Base-by-base conservation (phyloP, 164 flowering plant species). In the Akebia trifoliata region DNA sequence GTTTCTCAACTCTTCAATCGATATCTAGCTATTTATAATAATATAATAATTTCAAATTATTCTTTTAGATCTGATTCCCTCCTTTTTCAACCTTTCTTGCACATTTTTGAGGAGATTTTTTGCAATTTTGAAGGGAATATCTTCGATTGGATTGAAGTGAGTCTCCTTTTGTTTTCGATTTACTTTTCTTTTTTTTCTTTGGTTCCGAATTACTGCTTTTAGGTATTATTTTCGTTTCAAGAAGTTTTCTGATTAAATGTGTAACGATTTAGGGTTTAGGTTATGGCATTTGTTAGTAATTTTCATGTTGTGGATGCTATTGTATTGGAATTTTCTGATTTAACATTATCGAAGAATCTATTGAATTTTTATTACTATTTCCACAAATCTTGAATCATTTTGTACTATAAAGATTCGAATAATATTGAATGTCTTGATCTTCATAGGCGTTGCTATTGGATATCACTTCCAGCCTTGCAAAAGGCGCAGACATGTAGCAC, bases 401-500 rank as follows among this genome's bases (percentile, higher is more conserved):
- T n/a, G n/a, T n/a, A n/a, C n/a, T n/a, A n/a, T n/a, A n/a, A n/a
- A n/a, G n/a, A n/a, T n/a, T n/a, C n/a, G n/a, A n/a, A n/a, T n/a
- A n/a, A n/a, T n/a, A n/a, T n/a, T n/a, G n/a, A n/a, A n/a, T n/a
- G n/a, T n/a, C n/a, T n/a, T n/a, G n/a, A n/a, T n/a, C n/a, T n/a
- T n/a, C n/a, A n/a, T n/a, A n/a, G n/a, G n/a, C n/a, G n/a, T n/a
- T n/a, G n/a, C n/a, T n/a, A n/a, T n/a, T n/a, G n/a, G n/a, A n/a
- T n/a, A n/a, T n/a, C n/a, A n/a, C n/a, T n/a, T n/a, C n/a, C n/a
- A 21, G 21, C 36, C 18, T 21, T 36, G 42, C 43, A 37, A 37
- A 15, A 53, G 57, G 22, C 11, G 40, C 14, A 54, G 57, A 54
- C 31, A 54, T 54, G 44, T 36, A 54, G 44, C 44, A 18, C 18